These are phyloP conservation scores for Penicillium goetzii DNA, from an alignment of 495 filamentous ascomycete species.

Conservation along the genomic window DNA sequence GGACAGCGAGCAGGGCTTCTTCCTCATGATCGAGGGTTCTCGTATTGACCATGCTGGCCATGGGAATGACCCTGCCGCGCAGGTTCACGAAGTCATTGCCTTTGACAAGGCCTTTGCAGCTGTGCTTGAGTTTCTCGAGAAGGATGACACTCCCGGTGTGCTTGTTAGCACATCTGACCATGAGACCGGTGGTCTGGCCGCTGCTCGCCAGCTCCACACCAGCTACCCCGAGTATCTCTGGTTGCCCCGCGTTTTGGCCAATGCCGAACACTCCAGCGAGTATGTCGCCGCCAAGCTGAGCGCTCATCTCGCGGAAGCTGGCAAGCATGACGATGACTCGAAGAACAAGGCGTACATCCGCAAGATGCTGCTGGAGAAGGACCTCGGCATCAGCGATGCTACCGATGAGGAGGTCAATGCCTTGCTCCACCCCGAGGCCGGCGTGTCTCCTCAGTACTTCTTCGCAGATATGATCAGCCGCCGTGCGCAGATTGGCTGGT, in stretches of 20 bases:
- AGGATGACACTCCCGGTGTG: slow-evolving; percentile 72
- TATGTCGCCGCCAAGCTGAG: slow-evolving; percentile 63
- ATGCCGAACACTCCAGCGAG: slow-evolving; percentile 78
- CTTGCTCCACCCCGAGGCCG: slow-evolving; percentile 58
- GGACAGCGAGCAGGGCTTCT: slow-evolving; percentile 90
- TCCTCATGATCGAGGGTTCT: slow-evolving; percentile 96
- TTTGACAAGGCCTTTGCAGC: slow-evolving; percentile 85
- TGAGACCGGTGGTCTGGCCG: slow-evolving; percentile 86
- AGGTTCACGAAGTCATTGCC: slow-evolving; percentile 90
- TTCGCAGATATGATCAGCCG: slow-evolving; percentile 86
- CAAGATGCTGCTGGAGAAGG: slow-evolving; percentile 59
- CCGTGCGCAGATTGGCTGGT: slow-evolving; percentile 90
- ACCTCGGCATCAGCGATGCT: slow-evolving; percentile 77
- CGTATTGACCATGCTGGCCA: slow-evolving; percentile 97
- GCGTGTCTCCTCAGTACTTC: slow-evolving; percentile 51
- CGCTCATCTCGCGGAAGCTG: slow-evolving; percentile 50
- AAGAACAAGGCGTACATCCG: slow-evolving; percentile 58
- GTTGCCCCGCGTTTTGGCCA: slow-evolving; percentile 80
- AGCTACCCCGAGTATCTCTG: slow-evolving; percentile 81
- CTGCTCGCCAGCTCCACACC: slow-evolving; percentile 72
- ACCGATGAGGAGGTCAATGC: slow-evolving; percentile 69
- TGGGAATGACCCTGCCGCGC: slow-evolving; percentile 90
- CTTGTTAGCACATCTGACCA: slow-evolving; percentile 91
- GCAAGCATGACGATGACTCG: slow-evolving; percentile 27
- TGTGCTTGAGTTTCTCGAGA: slow-evolving; percentile 82